Evolutionary conservation across 192 early-diverging fungal genomes (phyloP).

Genomic region (Mortierella antarctica): DNA sequence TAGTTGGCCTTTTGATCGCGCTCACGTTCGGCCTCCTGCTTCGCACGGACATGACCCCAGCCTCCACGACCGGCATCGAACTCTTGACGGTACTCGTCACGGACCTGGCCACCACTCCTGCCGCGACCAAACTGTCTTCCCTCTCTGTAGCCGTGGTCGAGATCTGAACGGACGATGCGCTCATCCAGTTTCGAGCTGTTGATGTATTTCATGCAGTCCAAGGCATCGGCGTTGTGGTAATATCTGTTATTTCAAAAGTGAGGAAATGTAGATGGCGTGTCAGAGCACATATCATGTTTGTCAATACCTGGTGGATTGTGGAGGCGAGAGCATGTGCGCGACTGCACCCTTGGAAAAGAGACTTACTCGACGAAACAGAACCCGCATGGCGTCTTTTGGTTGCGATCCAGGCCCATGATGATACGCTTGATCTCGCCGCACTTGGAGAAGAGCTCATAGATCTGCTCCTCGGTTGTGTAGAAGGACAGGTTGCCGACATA

Average conservation of each 20-base stretch:
- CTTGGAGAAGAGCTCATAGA: conserved; percentile 96
- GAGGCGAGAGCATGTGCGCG: neutral
- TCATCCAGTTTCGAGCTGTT: conserved; percentile 97
- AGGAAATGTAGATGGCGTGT: neutral
- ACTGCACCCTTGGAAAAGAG: neutral
- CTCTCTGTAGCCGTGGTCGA: conserved; percentile 94
- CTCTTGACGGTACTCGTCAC: conserved; percentile 95
- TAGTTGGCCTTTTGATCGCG: conserved; percentile 71
- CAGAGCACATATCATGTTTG: neutral
- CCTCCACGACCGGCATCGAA: conserved; percentile 97
- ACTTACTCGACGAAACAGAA: conserved; percentile 99
- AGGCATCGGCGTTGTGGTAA: conserved; percentile 89
- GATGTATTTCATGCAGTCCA: conserved; percentile 93
- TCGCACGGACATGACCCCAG: conserved; percentile 86
- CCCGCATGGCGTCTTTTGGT: conserved; percentile 95
- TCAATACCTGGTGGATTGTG: neutral
- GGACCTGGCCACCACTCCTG: conserved; percentile 92
- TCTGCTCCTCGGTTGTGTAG: conserved; percentile 98
- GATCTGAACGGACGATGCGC: conserved; percentile 91
- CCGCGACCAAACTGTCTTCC: conserved; percentile 97
- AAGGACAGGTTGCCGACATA: conserved; percentile 98
- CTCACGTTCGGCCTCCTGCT: conserved; percentile 78
- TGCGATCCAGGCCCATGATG: conserved; percentile 97
- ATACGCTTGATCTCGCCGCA: conserved; percentile 98
- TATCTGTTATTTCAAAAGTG: conserved; percentile 62